Percentiles rank a stretch among this genome's conserved stretches.
Conservation (phyloP, 768 basidiomycete genomes). For the Pleurotus tuoliensis region DNA sequence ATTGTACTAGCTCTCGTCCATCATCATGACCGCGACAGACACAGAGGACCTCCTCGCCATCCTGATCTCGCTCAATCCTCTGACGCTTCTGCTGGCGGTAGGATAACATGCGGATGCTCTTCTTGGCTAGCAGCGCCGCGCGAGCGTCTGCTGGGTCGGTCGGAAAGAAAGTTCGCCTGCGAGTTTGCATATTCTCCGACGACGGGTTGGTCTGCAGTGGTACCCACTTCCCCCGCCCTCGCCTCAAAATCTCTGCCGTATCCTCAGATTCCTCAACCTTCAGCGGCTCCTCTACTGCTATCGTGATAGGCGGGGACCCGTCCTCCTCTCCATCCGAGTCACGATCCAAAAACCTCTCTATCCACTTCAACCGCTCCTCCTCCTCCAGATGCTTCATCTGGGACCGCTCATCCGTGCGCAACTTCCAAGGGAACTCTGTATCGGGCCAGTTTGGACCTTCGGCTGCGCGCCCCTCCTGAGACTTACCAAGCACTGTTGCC, state of each 20-base stretch:
- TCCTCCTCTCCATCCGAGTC: slow-evolving; percentile 63
- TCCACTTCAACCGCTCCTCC: slow-evolving; percentile 58
- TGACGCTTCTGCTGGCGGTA: slow-evolving; percentile 45
- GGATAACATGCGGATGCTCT: slow-evolving; percentile 58
- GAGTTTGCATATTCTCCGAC: slow-evolving; percentile 13
- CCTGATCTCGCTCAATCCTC: slow-evolving; percentile 29
- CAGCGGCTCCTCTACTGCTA: slow-evolving; percentile 28
- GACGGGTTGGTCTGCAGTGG: slow-evolving; percentile 42
- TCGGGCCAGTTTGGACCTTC: slow-evolving; percentile 78
- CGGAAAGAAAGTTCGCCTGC: slow-evolving; percentile 39
- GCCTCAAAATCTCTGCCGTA: slow-evolving; percentile 24
- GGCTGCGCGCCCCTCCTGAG: slow-evolving; percentile 8
- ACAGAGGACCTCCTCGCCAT: slow-evolving; percentile 54
- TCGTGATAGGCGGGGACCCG: slow-evolving; percentile 12
- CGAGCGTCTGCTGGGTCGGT: slow-evolving; percentile 77
- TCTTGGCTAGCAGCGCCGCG: slow-evolving; percentile 69
- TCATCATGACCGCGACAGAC: slow-evolving; percentile 66
- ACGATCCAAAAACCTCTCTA: slow-evolving; percentile 69
- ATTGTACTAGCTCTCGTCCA: slow-evolving; percentile 76
- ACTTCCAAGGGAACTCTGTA: slow-evolving; percentile 71
- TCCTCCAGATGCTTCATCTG: slow-evolving; percentile 50
- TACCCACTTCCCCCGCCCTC: slow-evolving; percentile 61
- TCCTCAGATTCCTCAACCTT: slow-evolving; percentile 22
- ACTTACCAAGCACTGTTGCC: slow-evolving; percentile 14
- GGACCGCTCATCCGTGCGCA: slow-evolving; percentile 52